phyloP scores from a whole-genome alignment of 1,284 basidiomycete genomes.

The Anthracocystis walkeri region DNA sequence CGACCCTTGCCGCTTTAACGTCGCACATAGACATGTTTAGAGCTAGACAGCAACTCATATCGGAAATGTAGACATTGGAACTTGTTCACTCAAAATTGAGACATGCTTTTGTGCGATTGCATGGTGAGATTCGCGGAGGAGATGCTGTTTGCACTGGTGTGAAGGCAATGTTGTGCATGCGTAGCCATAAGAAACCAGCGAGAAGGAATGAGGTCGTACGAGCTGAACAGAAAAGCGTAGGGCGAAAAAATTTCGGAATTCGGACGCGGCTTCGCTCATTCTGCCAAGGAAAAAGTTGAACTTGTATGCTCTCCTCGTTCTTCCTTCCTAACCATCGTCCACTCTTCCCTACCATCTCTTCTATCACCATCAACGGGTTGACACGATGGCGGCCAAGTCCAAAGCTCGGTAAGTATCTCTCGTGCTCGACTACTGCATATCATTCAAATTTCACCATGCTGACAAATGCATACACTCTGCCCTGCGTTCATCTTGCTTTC shows the following conservation, averaged over 20 bases:
- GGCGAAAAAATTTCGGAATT: background rate
- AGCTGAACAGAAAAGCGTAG: background rate
- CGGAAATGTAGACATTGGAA: too few relatives aligned
- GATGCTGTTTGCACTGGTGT: background rate
- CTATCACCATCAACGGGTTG: background rate
- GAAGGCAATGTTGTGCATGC: background rate
- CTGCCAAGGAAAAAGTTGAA: conserved; percentile 15
- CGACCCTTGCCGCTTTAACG: conserved; percentile 23
- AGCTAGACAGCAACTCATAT: background rate
- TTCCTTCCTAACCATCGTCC: background rate
- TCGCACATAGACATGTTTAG: background rate
- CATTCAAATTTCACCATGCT: background rate
- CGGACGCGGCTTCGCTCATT: conserved; percentile 5
- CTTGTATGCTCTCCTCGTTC: conserved; percentile 6
- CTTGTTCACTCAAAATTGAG: too few relatives aligned
- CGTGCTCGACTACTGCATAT: background rate
- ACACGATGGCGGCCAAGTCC: conserved; percentile 63
- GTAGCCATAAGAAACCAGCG: background rate
- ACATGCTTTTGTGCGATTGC: too few relatives aligned
- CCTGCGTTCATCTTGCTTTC: background rate
- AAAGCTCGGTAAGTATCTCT: conserved; percentile 59
- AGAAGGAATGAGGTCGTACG: background rate
- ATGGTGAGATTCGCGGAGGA: too few relatives aligned
- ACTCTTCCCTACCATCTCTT: background rate
- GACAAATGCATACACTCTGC: background rate